Base-by-base conservation (phyloP, 768 basidiomycete species). In the Filobasidium floriforme region DNA sequence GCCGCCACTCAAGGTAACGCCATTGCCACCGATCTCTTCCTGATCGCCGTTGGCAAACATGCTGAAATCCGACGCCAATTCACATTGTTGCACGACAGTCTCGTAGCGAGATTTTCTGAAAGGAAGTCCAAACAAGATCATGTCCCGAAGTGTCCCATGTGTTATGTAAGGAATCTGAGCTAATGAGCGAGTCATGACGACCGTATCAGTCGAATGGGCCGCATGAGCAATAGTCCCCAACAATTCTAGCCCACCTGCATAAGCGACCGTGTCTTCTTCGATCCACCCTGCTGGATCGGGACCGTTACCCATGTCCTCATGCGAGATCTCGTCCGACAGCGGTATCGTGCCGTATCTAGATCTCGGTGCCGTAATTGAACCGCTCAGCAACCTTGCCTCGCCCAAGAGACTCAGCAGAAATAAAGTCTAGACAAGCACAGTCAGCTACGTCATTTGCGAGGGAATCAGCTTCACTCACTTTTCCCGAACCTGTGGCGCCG, bases 91-190 rank as follows among this genome's bases (percentile, higher is more conserved):
- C 1, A 79, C 66, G 19, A 70, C 71, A 12, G 75, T 70, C 1
- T 65, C 22, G 62, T 79, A 79, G 19, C 78, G 44, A 7, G 64
- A 67, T 3, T 43, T 59, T 69, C 71, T 70, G 59, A 73, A 70
- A 0, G 78, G 76, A 18, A 76, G 74, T 9, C 77, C 77, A 55
- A 78, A 76, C 7, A 78, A 62, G 44, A 79, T 75, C 49, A 77
- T 76, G 52, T 93, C 90, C 43, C 89, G 83, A 29, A 78, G 69
- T 2, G 72, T 72, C 0, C 74, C 75, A 59, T 76, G 75, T 24
- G 71, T 66, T 59, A 78, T 73, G 66, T 72, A 76, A n/a, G 69
- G 69, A 37, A 72, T 73, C 59, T 78, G 77, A 14, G 77, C 72
- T 5, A 73, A 71, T 46, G 29, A 32, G 26, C 24, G 24, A 12